A percentile compares a stretch with the other conserved stretches of the same genome.
phyloP scores from a whole-genome alignment of 306 rosid species.

The Acacia acuminata region DNA sequence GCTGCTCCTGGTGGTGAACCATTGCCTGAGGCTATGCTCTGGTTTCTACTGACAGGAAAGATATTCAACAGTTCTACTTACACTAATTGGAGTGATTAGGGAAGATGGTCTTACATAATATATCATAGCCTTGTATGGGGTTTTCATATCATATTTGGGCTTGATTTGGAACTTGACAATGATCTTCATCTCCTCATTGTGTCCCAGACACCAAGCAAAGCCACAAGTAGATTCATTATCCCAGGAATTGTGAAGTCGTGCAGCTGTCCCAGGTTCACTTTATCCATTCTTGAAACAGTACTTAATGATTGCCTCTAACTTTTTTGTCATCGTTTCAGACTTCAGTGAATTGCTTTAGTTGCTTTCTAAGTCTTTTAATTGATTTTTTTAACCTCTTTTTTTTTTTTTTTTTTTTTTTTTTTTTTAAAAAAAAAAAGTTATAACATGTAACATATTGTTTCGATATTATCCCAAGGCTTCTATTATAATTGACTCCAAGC shows the following conservation, averaged over 20 bases:
- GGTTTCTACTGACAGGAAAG: conserved; percentile 97
- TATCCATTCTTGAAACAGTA: background rate
- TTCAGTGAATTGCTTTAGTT: background rate
- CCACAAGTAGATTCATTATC: conserved; percentile 86
- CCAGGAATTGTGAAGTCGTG: conserved; percentile 79
- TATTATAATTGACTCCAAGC: background rate
- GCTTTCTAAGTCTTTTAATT: conserved; percentile 1
- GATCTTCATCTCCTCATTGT: conserved; percentile 23
- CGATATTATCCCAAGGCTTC: conserved; percentile 12
- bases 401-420: background rate
- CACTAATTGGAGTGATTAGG: conserved; percentile 25
- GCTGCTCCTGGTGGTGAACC: conserved; percentile 95
- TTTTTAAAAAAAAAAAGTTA: background rate
- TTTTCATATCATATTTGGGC: conserved; percentile 19
- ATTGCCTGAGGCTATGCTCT: conserved; percentile 87
- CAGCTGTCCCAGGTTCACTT: conserved; percentile 78
- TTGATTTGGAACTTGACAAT: conserved; percentile 6
- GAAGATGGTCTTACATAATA: conserved; percentile 1
- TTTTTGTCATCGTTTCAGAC: conserved; percentile 3
- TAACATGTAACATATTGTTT: conserved; percentile 2
- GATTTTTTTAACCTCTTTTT: background rate
- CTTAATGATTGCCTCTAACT: conserved; percentile 2
- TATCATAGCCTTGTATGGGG: conserved; percentile 15
- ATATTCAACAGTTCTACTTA: conserved; percentile 38
- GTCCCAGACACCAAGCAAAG: conserved; percentile 82